These are phyloP conservation scores for Nitzschia sp. DNA, from an alignment of 108 stramenopile genomes.

Conservation along the genomic window DNA sequence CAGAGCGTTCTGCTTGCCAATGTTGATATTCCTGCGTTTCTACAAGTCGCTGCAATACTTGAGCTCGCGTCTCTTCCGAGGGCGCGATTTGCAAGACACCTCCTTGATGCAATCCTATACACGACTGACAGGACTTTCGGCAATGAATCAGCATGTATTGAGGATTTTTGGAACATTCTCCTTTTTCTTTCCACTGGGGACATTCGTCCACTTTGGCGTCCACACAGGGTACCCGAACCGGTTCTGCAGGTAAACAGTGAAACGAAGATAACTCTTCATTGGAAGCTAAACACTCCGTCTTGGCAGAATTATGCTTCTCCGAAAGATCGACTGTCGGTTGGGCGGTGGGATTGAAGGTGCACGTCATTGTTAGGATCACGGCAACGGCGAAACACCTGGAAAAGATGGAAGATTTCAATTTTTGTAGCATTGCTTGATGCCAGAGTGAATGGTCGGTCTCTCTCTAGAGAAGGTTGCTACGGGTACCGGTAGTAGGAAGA, in stretches of 20 bases:
- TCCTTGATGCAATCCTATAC: slow-evolving; percentile 25
- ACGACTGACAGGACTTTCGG: slow-evolving; percentile 51
- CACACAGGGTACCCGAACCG: slow-evolving; percentile 15
- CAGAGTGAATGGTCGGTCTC: too few relatives aligned
- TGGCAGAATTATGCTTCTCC: background rate
- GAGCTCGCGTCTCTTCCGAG: background rate
- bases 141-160: slow-evolving; percentile 71
- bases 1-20: background rate
- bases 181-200: slow-evolving; percentile 38
- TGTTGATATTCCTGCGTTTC: slow-evolving; percentile 31
- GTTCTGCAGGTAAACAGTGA: slow-evolving; percentile 10
- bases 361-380: too few relatives aligned
- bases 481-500: too few relatives aligned
- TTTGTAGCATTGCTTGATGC: too few relatives aligned
- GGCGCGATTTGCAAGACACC: slow-evolving; percentile 18
- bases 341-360: too few relatives aligned
- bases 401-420: too few relatives aligned
- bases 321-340: too few relatives aligned
- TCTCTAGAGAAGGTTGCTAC: too few relatives aligned
- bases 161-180: slow-evolving; percentile 58
- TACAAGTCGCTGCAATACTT: slow-evolving; percentile 14
- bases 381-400: too few relatives aligned
- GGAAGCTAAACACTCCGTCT: slow-evolving; percentile 21
- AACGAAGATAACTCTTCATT: slow-evolving; percentile 13
- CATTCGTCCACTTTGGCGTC: slow-evolving; percentile 36